Evolutionary conservation across 371 early-diverging fungal genomes (phyloP).

Genomic region (Gilbertella persicaria): DNA sequence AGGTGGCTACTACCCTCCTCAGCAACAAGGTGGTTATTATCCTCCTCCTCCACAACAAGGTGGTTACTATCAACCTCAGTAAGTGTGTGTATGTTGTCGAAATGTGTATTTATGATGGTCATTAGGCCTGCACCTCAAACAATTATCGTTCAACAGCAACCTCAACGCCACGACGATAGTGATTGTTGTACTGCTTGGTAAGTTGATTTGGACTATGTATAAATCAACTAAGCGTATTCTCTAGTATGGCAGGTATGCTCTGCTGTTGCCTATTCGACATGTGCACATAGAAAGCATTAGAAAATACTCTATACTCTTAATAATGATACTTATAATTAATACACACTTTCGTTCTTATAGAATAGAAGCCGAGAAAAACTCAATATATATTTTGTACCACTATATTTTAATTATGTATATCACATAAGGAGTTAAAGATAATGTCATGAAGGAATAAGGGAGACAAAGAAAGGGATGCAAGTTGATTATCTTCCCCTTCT

Average conservation of each 20-base stretch:
- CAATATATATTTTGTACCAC: no score
- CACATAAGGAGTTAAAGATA: no score
- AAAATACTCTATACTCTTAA: neutral
- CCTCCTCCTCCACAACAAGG: neutral
- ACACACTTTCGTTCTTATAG: neutral
- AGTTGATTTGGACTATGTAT: neutral
- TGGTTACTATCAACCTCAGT: neutral
- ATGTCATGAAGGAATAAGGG: no score
- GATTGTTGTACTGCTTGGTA: constrained; percentile 41
- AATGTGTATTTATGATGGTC: neutral
- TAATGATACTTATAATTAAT: neutral
- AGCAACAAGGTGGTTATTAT: neutral
- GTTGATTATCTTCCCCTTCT: no score
- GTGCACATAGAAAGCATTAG: constrained; percentile 13
- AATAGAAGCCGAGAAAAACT: no score
- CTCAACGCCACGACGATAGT: constrained; percentile 23
- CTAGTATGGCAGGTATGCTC: constrained; percentile 31
- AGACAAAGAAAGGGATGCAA: no score
- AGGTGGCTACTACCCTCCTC: neutral
- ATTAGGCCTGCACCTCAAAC: constrained; percentile 35
- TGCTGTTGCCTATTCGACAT: constrained; percentile 30
- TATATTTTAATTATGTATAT: no score
- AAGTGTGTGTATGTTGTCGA: neutral
- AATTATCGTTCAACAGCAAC: constrained; percentile 33
- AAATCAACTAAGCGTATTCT: neutral